Evolutionary conservation across 495 filamentous ascomycete species (phyloP).

Genomic region (Apodospora peruviana): DNA sequence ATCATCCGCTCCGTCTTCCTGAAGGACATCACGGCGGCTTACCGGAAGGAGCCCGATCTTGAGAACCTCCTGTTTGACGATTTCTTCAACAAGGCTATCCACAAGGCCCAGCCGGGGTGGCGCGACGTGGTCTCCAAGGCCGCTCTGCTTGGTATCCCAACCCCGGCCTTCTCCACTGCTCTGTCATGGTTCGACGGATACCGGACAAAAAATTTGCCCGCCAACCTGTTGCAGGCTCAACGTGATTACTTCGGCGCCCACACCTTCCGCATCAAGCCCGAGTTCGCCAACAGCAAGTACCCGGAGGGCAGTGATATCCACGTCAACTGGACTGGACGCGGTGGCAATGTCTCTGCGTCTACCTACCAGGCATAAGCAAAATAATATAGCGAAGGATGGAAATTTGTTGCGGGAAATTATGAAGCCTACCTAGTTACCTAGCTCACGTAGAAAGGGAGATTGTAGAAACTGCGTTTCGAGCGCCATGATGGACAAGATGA

Average conservation of each 20-base stretch:
- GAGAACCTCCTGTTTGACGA: conserved; percentile 98
- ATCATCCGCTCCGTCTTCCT: conserved; percentile 99
- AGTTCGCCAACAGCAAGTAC: conserved; percentile 76
- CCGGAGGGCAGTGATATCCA: conserved; percentile 86
- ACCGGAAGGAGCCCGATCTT: conserved; percentile 88
- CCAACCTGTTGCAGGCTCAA: conserved; percentile 97
- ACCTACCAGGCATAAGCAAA: conserved; percentile 85
- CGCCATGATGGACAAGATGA: no score
- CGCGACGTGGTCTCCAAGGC: conserved; percentile 89
- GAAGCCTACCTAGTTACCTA: not conserved
- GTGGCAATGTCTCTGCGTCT: conserved; percentile 92
- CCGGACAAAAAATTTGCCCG: conserved; percentile 88
- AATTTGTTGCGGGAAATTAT: not conserved
- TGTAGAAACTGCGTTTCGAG: no score
- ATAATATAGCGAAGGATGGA: not conserved
- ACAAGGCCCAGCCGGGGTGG: conserved; percentile 94
- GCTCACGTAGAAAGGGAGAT: not conserved
- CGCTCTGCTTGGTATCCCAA: conserved; percentile 89
- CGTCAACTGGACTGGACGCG: conserved; percentile 99
- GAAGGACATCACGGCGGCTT: conserved; percentile 97
- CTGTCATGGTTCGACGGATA: conserved; percentile 98
- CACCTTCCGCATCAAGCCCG: conserved; percentile 97
- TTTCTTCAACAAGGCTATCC: conserved; percentile 99
- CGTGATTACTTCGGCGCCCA: conserved; percentile 99
- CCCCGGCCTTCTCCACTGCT: conserved; percentile 91